Evolutionary conservation across 768 basidiomycete genomes (phyloP), one percentile per base, ranked within the genome.

Genomic region (Cystobasidium tubakii): DNA sequence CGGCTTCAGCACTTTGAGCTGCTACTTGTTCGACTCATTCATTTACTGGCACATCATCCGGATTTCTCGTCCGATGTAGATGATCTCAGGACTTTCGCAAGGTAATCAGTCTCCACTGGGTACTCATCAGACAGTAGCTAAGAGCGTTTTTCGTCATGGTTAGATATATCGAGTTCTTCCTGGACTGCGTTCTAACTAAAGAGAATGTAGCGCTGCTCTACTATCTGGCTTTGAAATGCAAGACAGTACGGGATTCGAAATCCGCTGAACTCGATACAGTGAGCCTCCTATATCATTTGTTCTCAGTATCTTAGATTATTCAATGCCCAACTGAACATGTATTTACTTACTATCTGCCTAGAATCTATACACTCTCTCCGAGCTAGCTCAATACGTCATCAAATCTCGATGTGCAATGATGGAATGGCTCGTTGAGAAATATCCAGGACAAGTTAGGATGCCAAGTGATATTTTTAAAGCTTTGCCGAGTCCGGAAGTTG

Each of bases 1-100:
- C 75, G 75, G 7, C 39, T 73, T 17, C 23, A 54, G 19, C 46
- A 86, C 64, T 85, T 94, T 70, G 95, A 97, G 80, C 82, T 89
- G 70, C 86, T 89, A 1, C 90, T 98, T 77, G 86, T 94, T 53
- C 88, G 95, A 15, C 82, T 98, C 2, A 84, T 98, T 12, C 90
- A 93, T 79, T 81, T 93, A 0, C 84, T 98, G 3, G 91, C 93
- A 0, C 94, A 96, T 79, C 96, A 99, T 80, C 95, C 95, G 2
- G 96, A 99, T 81, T 94, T 92, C 78, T 73, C 71, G 0, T 84
- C 83, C 54, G 84, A 85, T 1, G 85, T 86, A 43, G 89, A 90
- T 39, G 88, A 88, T 50, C 80, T 94, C 43, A 83, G 86, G 39
- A 88, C 90, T 77, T 88, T 92, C 77, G 87, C 89, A 27, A 91